Evolutionary conservation across 176 grass and related monocot species (phyloP).

Genomic region (Dendrocalamus sinicus): DNA sequence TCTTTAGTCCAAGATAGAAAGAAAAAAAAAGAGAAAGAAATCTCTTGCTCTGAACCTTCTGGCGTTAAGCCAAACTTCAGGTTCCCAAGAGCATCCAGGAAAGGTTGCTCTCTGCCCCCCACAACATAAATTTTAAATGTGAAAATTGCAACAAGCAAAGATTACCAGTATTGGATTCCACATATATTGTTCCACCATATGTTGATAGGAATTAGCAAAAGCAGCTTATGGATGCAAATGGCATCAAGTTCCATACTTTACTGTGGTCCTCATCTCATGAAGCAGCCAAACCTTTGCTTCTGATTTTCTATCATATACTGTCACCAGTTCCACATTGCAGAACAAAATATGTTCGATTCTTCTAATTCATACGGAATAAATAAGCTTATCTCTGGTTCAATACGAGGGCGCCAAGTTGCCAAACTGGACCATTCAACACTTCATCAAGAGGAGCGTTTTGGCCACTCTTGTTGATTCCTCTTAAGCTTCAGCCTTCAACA

Average conservation of each 20-base stretch:
- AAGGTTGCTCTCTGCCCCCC: constrained; percentile 45
- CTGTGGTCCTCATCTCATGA: constrained; percentile 52
- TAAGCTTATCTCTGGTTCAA: background rate
- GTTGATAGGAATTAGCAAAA: constrained; percentile 26
- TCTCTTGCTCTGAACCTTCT: constrained; percentile 26
- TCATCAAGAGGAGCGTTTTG: background rate
- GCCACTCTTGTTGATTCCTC: background rate
- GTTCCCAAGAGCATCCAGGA: constrained; percentile 39
- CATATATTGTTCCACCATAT: constrained; percentile 9
- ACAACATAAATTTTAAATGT: constrained; percentile 41
- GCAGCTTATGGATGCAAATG: background rate
- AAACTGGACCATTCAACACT: constrained; percentile 6
- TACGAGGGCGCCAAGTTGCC: background rate
- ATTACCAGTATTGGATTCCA: background rate
- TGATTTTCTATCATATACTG: constrained; percentile 56
- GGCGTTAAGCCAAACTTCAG: constrained; percentile 35
- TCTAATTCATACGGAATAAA: constrained; percentile 21
- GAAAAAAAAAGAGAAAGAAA: too few relatives aligned
- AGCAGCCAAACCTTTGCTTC: constrained; percentile 54
- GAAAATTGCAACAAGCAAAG: background rate
- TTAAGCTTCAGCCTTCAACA: background rate
- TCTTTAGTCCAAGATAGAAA: too few relatives aligned
- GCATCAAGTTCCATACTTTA: constrained; percentile 31
- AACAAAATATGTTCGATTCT: constrained; percentile 57
- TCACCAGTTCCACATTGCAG: constrained; percentile 53